Evolutionary conservation across 2,329 filamentous ascomycete genomes (phyloP).

Genomic region (Aspergillus fructus): DNA sequence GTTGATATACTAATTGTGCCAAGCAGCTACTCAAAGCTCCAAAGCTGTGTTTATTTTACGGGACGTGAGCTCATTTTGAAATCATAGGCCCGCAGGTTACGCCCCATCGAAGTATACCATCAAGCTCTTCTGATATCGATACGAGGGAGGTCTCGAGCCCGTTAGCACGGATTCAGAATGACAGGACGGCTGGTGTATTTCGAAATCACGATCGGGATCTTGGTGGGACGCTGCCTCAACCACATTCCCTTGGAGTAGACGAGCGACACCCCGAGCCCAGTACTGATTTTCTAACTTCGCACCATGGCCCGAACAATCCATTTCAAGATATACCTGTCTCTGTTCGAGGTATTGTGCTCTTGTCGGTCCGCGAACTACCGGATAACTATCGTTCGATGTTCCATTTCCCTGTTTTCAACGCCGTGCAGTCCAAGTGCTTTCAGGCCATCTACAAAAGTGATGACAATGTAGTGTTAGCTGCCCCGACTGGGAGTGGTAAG

Average conservation of each 20-base stretch:
- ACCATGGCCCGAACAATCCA: neutral
- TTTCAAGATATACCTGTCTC: slow-evolving; percentile 32
- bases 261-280: neutral
- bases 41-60: neutral
- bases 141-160: slow-evolving; percentile 32
- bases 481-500: slow-evolving; percentile 83
- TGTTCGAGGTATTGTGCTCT: slow-evolving; percentile 60
- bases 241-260: neutral
- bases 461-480: slow-evolving; percentile 76
- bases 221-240: neutral
- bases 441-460: slow-evolving; percentile 62
- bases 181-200: slow-evolving; percentile 6
- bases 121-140: slow-evolving; percentile 29
- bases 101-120: slow-evolving; percentile 22
- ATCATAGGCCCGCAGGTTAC: slow-evolving; percentile 20
- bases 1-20: slow-evolving; percentile 6
- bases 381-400: slow-evolving; percentile 71
- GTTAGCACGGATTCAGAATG: slow-evolving; percentile 24
- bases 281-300: neutral
- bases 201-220: neutral
- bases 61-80: neutral
- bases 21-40: too few relatives aligned
- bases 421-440: slow-evolving; percentile 79
- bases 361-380: slow-evolving; percentile 62
- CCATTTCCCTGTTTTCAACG: slow-evolving; percentile 74